These are phyloP conservation scores for Rhizoctonia solani DNA, from an alignment of 1,284 basidiomycete species.

Conservation along the genomic window DNA sequence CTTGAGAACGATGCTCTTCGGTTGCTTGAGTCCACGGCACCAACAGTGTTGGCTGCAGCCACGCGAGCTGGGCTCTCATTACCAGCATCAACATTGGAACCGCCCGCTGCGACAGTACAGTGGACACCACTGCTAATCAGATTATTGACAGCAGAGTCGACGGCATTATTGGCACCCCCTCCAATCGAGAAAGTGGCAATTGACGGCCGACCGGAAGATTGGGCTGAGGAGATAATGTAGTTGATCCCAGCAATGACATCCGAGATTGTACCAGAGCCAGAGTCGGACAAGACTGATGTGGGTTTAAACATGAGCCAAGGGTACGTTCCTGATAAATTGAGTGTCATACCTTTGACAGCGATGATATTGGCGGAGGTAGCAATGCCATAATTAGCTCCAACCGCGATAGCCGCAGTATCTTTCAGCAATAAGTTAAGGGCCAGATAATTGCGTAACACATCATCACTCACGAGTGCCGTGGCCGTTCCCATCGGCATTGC, in stretches of 20 bases:
- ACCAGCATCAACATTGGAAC: conserved; percentile 58
- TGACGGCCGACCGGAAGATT: conserved; percentile 3
- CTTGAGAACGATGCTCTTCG: conserved; percentile 90
- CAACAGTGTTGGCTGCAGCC: conserved; percentile 81
- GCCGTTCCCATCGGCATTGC: conserved; percentile 33
- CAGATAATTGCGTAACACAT: neutral
- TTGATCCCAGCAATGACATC: conserved; percentile 81
- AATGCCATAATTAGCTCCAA: neutral
- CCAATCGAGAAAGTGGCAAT: conserved; percentile 38
- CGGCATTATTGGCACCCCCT: conserved; percentile 30
- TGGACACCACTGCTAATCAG: conserved; percentile 83
- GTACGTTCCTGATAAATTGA: neutral
- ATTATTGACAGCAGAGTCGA: conserved; percentile 37
- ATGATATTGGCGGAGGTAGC: neutral
- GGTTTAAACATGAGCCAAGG: neutral
- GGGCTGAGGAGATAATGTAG: conserved; percentile 72
- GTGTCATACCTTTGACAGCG: neutral
- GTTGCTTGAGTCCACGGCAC: conserved; percentile 79
- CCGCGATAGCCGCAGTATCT: neutral
- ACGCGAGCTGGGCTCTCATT: conserved; percentile 56
- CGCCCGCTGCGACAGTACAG: conserved; percentile 93
- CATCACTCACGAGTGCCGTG: conserved; percentile 34
- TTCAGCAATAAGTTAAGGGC: neutral
- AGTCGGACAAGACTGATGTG: conserved; percentile 75
- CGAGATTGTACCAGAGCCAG: conserved; percentile 94